Base-by-base conservation (phyloP, 129 eudicot species). In the Pittosporum tobira region DNA sequence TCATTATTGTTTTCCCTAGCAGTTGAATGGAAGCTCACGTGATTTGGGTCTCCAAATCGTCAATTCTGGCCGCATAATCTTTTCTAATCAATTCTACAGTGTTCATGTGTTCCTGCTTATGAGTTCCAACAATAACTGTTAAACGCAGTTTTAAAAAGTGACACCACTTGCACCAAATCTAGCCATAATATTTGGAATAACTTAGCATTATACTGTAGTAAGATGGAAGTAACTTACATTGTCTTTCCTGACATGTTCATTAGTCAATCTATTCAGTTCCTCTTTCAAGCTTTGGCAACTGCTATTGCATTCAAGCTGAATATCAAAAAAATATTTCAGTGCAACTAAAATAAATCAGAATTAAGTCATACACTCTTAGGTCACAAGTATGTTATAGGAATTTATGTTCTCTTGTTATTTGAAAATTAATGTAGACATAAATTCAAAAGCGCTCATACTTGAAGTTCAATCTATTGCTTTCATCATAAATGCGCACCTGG, bases 291-390 rank as follows among this genome's bases (percentile, higher is more conserved):
- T 69, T 20, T 64, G 73, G 61, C 48, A 69, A 52, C 53, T 70
- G 48, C 75, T 71, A 38, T 69, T 61, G 25, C 56, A 57, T 45
- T 81, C 81, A 63, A 84, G 70, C 82, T 84, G 88, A 57, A 11
- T 62, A 20, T 34, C 48, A 44, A 6, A 27, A 11, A 62, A 63
- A 40, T 28, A 6, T 48, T 40, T 23, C 45, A 34, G 31, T 34
- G 19, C 51, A 43, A 71, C 45, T 16, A 34, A 40, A 40, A 28
- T 57, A 20, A 51, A 37, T 22, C 23, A 70, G 28, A 65, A 53
- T 6, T 56, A 15, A 31, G 45, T 27, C 13, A 5, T 66, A 51
- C 27, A 49, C 23, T 25, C 7, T 31, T 19, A 51, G 49, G 24
- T 11, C 5, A 48, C 0, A 12, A 8, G 13, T 3, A 45, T 25